Base-by-base conservation (phyloP, 108 stramenopile genomes). In the Nannochloropsis salina region DNA sequence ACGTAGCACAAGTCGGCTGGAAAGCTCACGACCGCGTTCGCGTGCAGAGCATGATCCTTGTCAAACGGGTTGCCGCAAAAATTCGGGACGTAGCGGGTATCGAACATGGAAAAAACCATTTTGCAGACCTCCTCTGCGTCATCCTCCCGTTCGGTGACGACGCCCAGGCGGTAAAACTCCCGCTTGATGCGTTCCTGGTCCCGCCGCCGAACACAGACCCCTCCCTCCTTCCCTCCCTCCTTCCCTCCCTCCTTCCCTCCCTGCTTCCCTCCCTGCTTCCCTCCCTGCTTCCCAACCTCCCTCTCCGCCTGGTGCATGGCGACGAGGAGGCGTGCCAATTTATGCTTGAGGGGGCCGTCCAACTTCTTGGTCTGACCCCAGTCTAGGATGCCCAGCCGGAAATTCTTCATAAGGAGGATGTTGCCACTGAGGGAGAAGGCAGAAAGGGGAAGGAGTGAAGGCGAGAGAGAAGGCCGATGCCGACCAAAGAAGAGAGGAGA, bases 31-130 rank as follows among this genome's bases (percentile, higher is more conserved):
- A 90, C 88, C 9, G 87, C 31, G 45, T 90, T 90, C 18, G 83
- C 85, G 45, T 89, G 87, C 40, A 90, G 51, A 5, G 86, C 87
- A 42, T 85, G 85, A 81, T 86, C 80, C 40, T 87, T 44, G 31
- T 84, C 86, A 45, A 90, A 90, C 0, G 90, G 90, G 80, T 90
- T 88, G 42, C 90, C 84, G 61, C 88, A 83, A 80, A 88, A 83
- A 8, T 83, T 85, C 51, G 11, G 82, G 80, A 86, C 87, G 11
- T 42, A 42, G 12, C 61, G 18, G 9, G 90, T 90, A 88, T 90
- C 90, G 45, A 90, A 90, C 90, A 90, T 90, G 80, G 84, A 87
- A 21, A 88, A 86, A 42, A 87, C 90, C n/a, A 90, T 89, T 83
- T 87, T 86, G 81, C 51, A 86, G 41, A 90, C 81, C 42, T 84